Evolutionary conservation across 352 stramenopile species (phyloP).

Genomic region (Blastocystis sp.): DNA sequence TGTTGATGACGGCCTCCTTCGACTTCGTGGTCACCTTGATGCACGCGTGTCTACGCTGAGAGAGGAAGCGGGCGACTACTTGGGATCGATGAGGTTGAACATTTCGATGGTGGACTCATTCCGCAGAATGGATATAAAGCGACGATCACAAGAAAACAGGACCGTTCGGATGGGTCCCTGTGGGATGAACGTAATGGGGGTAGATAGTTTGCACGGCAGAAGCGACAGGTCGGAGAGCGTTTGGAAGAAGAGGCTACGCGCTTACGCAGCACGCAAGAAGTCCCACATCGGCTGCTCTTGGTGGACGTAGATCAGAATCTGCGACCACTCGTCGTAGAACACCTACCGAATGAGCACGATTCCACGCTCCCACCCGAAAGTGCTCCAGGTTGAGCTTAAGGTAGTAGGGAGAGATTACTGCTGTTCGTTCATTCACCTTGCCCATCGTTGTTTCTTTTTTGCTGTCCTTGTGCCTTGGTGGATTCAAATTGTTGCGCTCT

Average conservation of each 20-base stretch:
- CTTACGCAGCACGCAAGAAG: neutral
- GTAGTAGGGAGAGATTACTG: slow-evolving; percentile 53
- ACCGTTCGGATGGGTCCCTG: slow-evolving; percentile 31
- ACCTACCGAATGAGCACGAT: neutral
- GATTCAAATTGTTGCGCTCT: neutral
- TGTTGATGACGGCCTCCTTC: slow-evolving; percentile 44
- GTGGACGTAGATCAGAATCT: slow-evolving; percentile 56
- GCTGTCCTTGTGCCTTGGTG: neutral
- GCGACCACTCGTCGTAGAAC: slow-evolving; percentile 42
- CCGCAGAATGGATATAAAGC: slow-evolving; percentile 52
- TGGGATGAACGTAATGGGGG: slow-evolving; percentile 58
- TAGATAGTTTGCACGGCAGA: slow-evolving; percentile 33
- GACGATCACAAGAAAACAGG: slow-evolving; percentile 48
- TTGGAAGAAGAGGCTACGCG: slow-evolving; percentile 55
- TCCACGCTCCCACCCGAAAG: neutral
- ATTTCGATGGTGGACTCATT: slow-evolving; percentile 29
- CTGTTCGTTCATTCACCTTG: neutral
- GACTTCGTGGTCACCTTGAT: slow-evolving; percentile 39
- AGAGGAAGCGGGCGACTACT: neutral
- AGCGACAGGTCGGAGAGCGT: slow-evolving; percentile 37
- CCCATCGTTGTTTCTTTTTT: neutral
- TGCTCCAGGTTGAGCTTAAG: slow-evolving; percentile 25
- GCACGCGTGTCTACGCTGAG: slow-evolving; percentile 50
- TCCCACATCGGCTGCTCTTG: slow-evolving; percentile 41
- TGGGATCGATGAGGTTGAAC: slow-evolving; percentile 60